Conservation (phyloP, 2,329 filamentous ascomycete species). For the Bipolaris sorokiniana region DNA sequence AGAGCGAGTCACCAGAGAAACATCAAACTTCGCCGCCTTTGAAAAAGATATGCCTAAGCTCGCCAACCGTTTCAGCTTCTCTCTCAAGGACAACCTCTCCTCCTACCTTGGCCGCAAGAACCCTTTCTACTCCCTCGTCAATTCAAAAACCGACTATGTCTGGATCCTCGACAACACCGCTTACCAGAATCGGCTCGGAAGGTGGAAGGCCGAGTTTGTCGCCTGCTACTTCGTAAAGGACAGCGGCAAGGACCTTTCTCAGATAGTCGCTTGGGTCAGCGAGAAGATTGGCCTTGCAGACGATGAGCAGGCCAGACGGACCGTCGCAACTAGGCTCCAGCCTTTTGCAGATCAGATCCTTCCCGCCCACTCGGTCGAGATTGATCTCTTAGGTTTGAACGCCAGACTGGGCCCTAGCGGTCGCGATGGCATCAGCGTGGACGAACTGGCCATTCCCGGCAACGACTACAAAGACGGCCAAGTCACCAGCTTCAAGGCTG, state of each 20-base stretch:
- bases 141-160: slow-evolving; percentile 70
- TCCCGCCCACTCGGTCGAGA: slow-evolving; percentile 70
- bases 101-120: slow-evolving; percentile 50
- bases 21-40: slow-evolving; percentile 42
- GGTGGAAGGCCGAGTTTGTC: slow-evolving; percentile 84
- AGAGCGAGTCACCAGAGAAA: slow-evolving; percentile 39
- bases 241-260: slow-evolving; percentile 69
- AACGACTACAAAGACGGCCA: slow-evolving; percentile 48
- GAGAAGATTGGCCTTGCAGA: slow-evolving; percentile 68
- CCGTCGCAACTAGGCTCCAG: slow-evolving; percentile 70
- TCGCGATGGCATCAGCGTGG: slow-evolving; percentile 72
- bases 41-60: slow-evolving; percentile 47
- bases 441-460: slow-evolving; percentile 59
- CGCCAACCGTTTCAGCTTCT: slow-evolving; percentile 42
- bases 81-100: slow-evolving; percentile 48
- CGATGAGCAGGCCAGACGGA: slow-evolving; percentile 58
- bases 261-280: slow-evolving; percentile 72
- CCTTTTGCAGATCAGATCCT: slow-evolving; percentile 81
- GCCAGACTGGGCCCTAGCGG: slow-evolving; percentile 69
- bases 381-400: slow-evolving; percentile 60
- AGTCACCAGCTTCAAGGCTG: slow-evolving; percentile 37
- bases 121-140: slow-evolving; percentile 54
- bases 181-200: slow-evolving; percentile 60
- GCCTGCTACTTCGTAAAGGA: slow-evolving; percentile 79
- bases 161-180: slow-evolving; percentile 94